Conservation (phyloP, 78 protist species). For the Mantamonas sphyraenae region DNA sequence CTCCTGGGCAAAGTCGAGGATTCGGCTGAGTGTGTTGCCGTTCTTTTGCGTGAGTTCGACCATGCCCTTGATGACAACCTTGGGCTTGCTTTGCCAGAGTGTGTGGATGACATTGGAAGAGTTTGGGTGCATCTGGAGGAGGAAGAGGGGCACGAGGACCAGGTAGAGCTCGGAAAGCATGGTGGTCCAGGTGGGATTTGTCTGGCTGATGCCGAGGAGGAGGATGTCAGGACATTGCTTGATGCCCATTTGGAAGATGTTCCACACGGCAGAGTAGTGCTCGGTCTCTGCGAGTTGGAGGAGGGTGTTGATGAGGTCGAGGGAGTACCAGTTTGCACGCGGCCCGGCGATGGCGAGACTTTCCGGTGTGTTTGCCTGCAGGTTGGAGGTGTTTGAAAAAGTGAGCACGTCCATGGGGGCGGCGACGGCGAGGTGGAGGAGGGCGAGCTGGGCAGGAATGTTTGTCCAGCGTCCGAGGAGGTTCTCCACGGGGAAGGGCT, state of each 20-base stretch:
- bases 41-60: conserved; percentile 32
- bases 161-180: neutral
- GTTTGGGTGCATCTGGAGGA: neutral
- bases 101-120: neutral
- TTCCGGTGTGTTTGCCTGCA: neutral
- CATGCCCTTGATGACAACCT: conserved; percentile 42
- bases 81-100: neutral
- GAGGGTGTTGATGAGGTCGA: conserved; percentile 20
- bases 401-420: neutral
- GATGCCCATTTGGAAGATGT: conserved; percentile 3
- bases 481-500: neutral
- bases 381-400: neutral
- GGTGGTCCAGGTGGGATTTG: too few relatives aligned
- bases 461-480: neutral
- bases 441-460: neutral
- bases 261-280: neutral
- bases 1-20: conserved; percentile 60
- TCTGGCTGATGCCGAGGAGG: neutral
- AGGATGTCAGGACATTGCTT: conserved; percentile 6
- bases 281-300: conserved; percentile 1
- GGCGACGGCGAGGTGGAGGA: neutral
- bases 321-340: conserved; percentile 7
- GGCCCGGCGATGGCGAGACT: neutral
- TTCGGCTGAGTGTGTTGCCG: conserved; percentile 38
- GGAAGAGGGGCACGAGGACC: neutral